Percentiles rank a stretch among this genome's conserved stretches.
Evolutionary conservation across 1,284 basidiomycete species (phyloP).

Genomic region (Pascua guehoae): DNA sequence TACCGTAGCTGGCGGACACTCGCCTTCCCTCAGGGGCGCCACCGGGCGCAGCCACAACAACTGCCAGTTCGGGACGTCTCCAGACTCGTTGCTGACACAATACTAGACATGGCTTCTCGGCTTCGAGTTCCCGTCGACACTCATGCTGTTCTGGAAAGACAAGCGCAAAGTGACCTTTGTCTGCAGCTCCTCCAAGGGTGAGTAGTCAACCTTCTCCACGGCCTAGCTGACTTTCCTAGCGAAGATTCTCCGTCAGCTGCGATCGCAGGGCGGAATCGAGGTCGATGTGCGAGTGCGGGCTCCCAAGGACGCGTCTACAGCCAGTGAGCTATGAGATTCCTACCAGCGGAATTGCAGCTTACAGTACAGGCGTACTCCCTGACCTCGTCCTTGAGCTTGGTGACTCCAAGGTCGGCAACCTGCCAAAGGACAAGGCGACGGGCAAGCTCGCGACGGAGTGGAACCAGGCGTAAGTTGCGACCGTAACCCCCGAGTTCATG

Average conservation of each 20-base stretch:
- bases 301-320: constrained; percentile 40
- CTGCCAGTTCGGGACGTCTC: too few species aligned
- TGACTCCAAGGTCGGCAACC: constrained; percentile 40
- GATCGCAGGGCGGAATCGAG: constrained; percentile 29
- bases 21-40: background rate
- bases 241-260: constrained; percentile 45
- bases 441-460: constrained; percentile 49
- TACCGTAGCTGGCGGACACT: constrained; percentile 2
- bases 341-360: background rate
- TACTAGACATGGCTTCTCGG: constrained; percentile 89
- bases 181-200: constrained; percentile 86
- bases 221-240: constrained; percentile 22
- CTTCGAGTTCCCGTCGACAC: constrained; percentile 93
- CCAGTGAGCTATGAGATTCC: constrained; percentile 13
- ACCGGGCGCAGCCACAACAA: too few species aligned
- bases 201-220: constrained; percentile 10
- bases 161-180: constrained; percentile 66
- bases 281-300: constrained; percentile 39
- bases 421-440: constrained; percentile 47
- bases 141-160: constrained; percentile 69
- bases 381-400: constrained; percentile 34
- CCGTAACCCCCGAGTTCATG: background rate
- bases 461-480: constrained; percentile 52
- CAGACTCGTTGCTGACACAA: background rate
- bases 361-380: constrained; percentile 28